Evolutionary conservation across 176 grass and related monocot genomes (phyloP).

Genomic region (Bolboschoenus planiculmis): DNA sequence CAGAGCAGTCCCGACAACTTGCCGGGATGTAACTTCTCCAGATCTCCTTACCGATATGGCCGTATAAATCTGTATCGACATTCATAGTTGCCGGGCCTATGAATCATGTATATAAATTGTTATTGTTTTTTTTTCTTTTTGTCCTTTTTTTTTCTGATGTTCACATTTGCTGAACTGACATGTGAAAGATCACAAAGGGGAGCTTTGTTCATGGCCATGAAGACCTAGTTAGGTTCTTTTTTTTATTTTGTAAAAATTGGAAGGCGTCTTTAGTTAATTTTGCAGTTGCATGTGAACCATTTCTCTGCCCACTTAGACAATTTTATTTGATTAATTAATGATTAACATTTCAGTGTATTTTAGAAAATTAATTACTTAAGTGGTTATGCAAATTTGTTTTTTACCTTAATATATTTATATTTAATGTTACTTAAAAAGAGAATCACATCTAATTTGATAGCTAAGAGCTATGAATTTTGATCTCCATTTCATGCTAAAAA

Average conservation of each 20-base stretch:
- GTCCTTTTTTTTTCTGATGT: neutral
- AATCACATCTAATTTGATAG: too few relatives aligned
- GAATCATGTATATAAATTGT: neutral
- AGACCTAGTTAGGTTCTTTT: neutral
- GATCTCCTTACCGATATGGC: neutral
- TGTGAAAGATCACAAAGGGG: too few relatives aligned
- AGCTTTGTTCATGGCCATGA: too few relatives aligned
- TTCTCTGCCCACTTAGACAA: neutral
- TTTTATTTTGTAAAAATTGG: neutral
- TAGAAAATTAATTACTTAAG: neutral
- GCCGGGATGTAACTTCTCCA: constrained; percentile 8
- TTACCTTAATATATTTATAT: neutral
- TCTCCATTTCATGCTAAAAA: too few relatives aligned
- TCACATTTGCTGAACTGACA: neutral
- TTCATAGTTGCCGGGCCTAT: neutral
- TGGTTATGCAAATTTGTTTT: neutral
- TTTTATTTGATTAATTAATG: neutral
- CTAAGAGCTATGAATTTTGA: too few relatives aligned
- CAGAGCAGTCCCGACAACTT: neutral
- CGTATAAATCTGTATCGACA: constrained; percentile 1
- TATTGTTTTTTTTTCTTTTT: neutral
- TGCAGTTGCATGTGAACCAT: neutral
- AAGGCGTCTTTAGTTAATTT: neutral
- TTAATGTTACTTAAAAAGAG: too few relatives aligned
- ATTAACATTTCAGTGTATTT: neutral